A percentile compares a stretch with the other conserved stretches of the same genome.
Conservation (phyloP, 306 rosid species). For the Carpinus viminea region DNA sequence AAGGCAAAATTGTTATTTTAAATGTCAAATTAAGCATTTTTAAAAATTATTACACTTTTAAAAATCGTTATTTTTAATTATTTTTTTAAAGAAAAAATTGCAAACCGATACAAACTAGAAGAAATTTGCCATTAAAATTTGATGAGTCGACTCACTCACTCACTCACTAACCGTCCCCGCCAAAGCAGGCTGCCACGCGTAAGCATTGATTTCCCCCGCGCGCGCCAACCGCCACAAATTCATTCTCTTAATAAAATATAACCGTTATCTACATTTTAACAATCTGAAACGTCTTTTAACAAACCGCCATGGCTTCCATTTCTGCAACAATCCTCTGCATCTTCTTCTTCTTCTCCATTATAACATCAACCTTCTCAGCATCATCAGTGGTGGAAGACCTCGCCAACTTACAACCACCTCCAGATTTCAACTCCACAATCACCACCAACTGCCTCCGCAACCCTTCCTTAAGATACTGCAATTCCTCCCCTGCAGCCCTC, state of each 20-base stretch:
- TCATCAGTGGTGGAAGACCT: conserved; percentile 74
- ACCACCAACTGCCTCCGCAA: conserved; percentile 50
- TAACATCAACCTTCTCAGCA: conserved; percentile 30
- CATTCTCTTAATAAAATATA: background rate
- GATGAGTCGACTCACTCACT: too few species aligned
- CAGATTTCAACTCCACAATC: conserved; percentile 62
- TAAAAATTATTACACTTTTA: too few species aligned
- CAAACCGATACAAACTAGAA: too few species aligned
- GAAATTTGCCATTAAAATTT: too few species aligned
- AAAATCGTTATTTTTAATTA: too few species aligned
- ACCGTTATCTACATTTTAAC: background rate
- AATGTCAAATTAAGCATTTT: too few species aligned
- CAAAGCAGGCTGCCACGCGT: background rate
- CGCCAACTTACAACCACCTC: conserved; percentile 53
- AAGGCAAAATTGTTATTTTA: too few species aligned
- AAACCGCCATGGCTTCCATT: conserved; percentile 44
- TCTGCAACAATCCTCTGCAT: conserved; percentile 21
- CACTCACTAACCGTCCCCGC: background rate
- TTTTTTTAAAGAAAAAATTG: too few species aligned
- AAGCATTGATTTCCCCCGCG: background rate
- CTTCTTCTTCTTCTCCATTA: conserved; percentile 16
- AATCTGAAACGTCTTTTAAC: background rate
- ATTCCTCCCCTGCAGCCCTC: conserved; percentile 45
- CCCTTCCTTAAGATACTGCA: conserved; percentile 74
- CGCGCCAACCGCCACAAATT: background rate